Evolutionary conservation across 169 alveolate species (phyloP), one percentile per base, ranked within the genome.

Genomic region (Plasmodium gallinaceum): DNA sequence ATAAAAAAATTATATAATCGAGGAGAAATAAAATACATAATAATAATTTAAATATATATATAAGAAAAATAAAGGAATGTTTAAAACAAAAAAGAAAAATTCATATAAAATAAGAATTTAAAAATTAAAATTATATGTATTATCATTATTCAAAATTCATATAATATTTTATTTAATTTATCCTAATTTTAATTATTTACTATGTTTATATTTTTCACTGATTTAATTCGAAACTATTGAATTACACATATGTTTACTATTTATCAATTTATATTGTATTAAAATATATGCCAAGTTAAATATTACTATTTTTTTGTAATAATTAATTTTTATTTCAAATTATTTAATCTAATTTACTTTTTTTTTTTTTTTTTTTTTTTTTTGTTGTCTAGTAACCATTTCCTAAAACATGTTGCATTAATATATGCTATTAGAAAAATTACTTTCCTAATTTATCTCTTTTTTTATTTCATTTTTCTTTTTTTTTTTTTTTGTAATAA

Each of bases 351-450:
- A n/a, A n/a, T n/a, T n/a, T n/a, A 8, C 22, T 54, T 45, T 20
- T 43, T 69, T 70, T 70, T 42, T 43, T 26, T 9, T 22, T 37
- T 42, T 70, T 60, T 58, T 45, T 70, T 26, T 42, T 57, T 16
- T 45, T 70, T 16, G 80, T 45, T 70, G 80, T 70, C 80, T 70
- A 70, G 80, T 24, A n/a, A 60, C 39, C 80, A 70, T 20, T 37
- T 37, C 39, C 80, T 70, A 16, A 16, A 43, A 43, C 64, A 57
- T 22, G 80, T 70, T 70, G 74, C 22, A 66, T 26, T 66, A 24
- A 42, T 51, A n/a, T 51, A 51, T 51, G 74, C 58, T 20, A 37
- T 62, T 4, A 32, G 39, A 32, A 32, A 62, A 62, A 46, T 24
- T 66, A 66, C 16, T 66, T 32, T 3, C 16, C 54, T 37, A 24